These are phyloP conservation scores for Nigrospora osmanthi DNA, from an alignment of 2,329 filamentous ascomycete species.

Conservation along the genomic window DNA sequence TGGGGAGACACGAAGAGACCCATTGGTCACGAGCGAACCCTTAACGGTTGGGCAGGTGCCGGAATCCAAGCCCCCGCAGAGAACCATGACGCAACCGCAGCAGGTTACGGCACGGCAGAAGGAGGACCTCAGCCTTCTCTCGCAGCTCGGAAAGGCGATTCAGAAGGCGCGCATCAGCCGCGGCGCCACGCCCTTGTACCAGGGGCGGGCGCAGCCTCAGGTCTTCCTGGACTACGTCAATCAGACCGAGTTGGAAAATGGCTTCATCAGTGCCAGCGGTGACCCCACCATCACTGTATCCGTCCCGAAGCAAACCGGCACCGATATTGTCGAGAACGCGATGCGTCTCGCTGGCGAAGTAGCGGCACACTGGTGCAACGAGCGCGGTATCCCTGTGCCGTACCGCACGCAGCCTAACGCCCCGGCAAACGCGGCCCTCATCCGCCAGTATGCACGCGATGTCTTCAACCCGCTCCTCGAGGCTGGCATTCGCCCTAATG, in stretches of 20 bases:
- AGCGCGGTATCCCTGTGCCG: conserved; percentile 49
- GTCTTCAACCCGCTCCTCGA: conserved; percentile 30
- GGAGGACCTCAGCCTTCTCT: conserved; percentile 38
- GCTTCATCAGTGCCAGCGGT: conserved; percentile 26
- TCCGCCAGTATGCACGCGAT: conserved; percentile 28
- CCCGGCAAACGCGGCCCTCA: conserved; percentile 23
- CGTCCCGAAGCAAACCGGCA: conserved; percentile 19
- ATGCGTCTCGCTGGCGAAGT: conserved; percentile 59
- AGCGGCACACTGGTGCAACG: conserved; percentile 52
- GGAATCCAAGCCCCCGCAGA: conserved; percentile 17
- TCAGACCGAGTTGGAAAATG: conserved; percentile 8
- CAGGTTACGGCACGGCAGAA: conserved; percentile 34
- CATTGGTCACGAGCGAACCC: conserved; percentile 12
- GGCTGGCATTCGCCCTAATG: conserved; percentile 22
- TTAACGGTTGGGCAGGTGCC: conserved; percentile 25
- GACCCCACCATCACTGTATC: conserved; percentile 43
- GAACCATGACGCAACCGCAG: conserved; percentile 32
- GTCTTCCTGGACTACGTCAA: conserved; percentile 32
- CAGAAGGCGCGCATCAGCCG: conserved; percentile 32
- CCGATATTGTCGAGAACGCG: conserved; percentile 33
- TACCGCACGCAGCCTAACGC: conserved; percentile 44
- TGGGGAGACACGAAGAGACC: conserved; percentile 21
- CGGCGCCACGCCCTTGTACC: conserved; percentile 42
- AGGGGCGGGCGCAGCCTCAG: conserved; percentile 31
- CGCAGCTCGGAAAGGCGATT: conserved; percentile 38